Percentiles rank a stretch among this genome's conserved stretches.
phyloP scores from a whole-genome alignment of 2,329 filamentous ascomycete genomes.

The Colletotrichum sp. region DNA sequence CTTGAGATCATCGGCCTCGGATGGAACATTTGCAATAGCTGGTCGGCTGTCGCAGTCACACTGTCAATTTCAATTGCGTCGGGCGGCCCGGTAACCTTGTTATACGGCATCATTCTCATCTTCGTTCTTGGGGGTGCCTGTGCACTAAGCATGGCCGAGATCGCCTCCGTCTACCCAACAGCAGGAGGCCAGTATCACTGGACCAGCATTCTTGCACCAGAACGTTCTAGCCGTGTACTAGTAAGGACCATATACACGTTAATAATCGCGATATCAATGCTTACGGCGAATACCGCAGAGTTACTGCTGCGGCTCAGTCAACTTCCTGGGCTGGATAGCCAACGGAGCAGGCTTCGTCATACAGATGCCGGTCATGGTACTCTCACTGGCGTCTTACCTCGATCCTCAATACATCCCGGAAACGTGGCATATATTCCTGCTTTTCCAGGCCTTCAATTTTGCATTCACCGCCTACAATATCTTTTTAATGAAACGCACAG shows the following conservation, averaged over 20 bases:
- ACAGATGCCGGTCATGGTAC: conserved; percentile 7
- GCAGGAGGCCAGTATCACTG: conserved; percentile 45
- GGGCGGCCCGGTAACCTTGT: conserved; percentile 9
- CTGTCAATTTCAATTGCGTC: conserved; percentile 22
- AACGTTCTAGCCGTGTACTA: not conserved
- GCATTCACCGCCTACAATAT: conserved; percentile 1
- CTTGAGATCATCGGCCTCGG: not conserved
- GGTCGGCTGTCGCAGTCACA: conserved; percentile 26
- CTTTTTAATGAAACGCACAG: conserved; percentile 2
- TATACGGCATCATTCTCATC: conserved; percentile 34
- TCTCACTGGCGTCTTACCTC: conserved; percentile 1
- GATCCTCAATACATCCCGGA: not conserved
- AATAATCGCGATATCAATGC: rapidly evolving
- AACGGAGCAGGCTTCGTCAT: conserved; percentile 15
- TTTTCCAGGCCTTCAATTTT: conserved; percentile 1
- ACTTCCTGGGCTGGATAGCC: conserved; percentile 10
- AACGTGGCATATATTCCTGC: conserved; percentile 8
- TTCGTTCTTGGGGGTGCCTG: conserved; percentile 28
- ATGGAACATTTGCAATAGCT: conserved; percentile 29
- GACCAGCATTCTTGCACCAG: conserved; percentile 33
- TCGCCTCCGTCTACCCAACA: conserved; percentile 39
- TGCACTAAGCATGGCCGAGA: conserved; percentile 38
- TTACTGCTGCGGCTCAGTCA: conserved; percentile 9
- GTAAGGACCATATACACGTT: rapidly evolving
- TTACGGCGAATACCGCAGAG: not conserved